Evolutionary conservation across 768 basidiomycete species (phyloP).

Genomic region (Lactarius hatsudake): DNA sequence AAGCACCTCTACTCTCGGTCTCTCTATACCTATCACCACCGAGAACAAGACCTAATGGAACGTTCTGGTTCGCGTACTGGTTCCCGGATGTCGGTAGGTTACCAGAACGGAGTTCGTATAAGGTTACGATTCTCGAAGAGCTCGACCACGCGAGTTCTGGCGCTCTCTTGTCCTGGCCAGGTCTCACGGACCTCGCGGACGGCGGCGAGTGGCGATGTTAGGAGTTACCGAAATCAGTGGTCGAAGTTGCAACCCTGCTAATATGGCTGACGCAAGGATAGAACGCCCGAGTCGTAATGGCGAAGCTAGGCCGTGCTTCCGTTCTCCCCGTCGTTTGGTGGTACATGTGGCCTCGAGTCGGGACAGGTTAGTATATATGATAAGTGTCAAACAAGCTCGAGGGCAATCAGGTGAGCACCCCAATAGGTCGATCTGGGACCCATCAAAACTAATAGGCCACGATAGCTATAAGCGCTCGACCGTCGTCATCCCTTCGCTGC

Average conservation of each 20-base stretch:
- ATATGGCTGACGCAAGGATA: background rate
- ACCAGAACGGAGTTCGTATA: conserved; percentile 1
- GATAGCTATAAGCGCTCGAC: background rate
- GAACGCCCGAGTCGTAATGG: background rate
- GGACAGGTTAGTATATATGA: background rate
- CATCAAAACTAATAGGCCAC: background rate
- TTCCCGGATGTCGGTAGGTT: conserved; percentile 2
- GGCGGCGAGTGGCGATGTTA: background rate
- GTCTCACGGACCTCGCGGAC: background rate
- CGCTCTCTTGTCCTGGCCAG: background rate
- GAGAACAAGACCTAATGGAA: background rate
- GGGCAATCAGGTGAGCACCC: background rate
- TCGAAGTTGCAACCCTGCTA: background rate
- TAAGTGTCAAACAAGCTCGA: conserved; percentile 3
- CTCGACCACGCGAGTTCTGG: background rate
- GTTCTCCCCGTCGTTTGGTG: conserved; percentile 14
- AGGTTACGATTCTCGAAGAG: background rate
- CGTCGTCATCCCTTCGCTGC: background rate
- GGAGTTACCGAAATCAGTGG: background rate
- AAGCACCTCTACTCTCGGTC: background rate
- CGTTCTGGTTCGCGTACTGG: background rate
- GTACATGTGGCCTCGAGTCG: conserved; percentile 9
- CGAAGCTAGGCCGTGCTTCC: background rate
- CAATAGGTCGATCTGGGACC: background rate
- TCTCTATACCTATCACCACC: background rate